Evolutionary conservation across 805 yeast species (phyloP).

Genomic region (Torulaspora maleeae): DNA sequence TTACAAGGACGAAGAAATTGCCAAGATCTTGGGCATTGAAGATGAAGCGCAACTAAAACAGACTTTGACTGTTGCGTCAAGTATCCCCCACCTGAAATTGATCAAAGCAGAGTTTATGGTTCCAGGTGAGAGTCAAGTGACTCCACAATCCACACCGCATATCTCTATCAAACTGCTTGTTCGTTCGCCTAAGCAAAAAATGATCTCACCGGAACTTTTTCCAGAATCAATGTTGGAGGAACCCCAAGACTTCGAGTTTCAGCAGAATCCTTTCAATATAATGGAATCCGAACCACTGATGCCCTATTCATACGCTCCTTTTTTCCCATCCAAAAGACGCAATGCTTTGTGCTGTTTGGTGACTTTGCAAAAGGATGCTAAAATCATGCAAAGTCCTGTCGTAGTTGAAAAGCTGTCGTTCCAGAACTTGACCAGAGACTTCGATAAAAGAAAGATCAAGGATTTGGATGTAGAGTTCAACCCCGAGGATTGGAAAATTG

Average conservation of each 20-base stretch:
- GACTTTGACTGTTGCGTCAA: conserved; percentile 52
- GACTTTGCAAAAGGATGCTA: conserved; percentile 70
- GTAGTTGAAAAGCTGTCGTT: conserved; percentile 28
- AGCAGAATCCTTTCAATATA: conserved; percentile 66
- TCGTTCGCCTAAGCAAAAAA: conserved; percentile 65
- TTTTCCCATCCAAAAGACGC: conserved; percentile 56
- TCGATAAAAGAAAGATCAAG: conserved; percentile 31
- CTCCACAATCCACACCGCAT: conserved; percentile 71
- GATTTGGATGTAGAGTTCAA: conserved; percentile 36
- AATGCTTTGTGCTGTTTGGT: conserved; percentile 65
- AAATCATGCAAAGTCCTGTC: conserved; percentile 64
- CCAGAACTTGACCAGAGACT: conserved; percentile 26
- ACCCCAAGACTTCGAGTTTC: conserved; percentile 56
- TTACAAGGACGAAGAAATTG: conserved; percentile 50
- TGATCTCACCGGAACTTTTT: conserved; percentile 40
- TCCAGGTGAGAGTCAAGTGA: conserved; percentile 73
- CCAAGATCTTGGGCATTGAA: conserved; percentile 51
- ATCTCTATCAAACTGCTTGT: conserved; percentile 70
- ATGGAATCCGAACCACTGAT: conserved; percentile 65
- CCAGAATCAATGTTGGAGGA: conserved; percentile 42
- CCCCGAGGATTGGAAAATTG: conserved; percentile 44
- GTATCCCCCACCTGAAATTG: conserved; percentile 65
- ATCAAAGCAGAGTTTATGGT: conserved; percentile 71
- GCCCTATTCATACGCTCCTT: conserved; percentile 66
- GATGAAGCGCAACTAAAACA: conserved; percentile 43